phyloP scores from a whole-genome alignment of 2,329 filamentous ascomycete genomes.

The Trichoderma semiorbis region DNA sequence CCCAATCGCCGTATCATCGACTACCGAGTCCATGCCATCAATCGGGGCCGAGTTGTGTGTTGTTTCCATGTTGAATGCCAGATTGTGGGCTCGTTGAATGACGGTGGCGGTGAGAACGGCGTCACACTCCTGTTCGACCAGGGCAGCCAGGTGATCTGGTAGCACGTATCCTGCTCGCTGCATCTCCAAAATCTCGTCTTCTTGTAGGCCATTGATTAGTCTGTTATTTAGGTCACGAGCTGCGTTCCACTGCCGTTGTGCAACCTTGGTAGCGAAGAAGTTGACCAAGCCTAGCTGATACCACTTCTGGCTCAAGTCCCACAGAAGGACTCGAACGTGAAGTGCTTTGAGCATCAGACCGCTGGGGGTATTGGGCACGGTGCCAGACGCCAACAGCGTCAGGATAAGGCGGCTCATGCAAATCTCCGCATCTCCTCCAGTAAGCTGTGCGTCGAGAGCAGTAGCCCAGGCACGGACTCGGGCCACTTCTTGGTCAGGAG shows the following conservation, averaged over 20 bases:
- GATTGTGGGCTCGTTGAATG: slow-evolving; percentile 80
- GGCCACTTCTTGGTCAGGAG: slow-evolving; percentile 79
- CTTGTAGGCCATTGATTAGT: not conserved
- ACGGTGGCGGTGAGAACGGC: slow-evolving; percentile 75
- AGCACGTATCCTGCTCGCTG: slow-evolving; percentile 49
- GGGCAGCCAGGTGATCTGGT: slow-evolving; percentile 69
- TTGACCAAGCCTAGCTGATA: slow-evolving; percentile 64
- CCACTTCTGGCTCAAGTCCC: slow-evolving; percentile 66
- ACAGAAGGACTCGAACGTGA: slow-evolving; percentile 84
- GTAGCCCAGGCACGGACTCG: slow-evolving; percentile 91
- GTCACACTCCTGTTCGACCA: slow-evolving; percentile 78
- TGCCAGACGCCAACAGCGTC: slow-evolving; percentile 83
- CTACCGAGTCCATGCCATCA: slow-evolving; percentile 75
- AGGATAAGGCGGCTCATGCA: slow-evolving; percentile 82
- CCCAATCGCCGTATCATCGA: slow-evolving; percentile 79
- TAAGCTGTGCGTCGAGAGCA: slow-evolving; percentile 86
- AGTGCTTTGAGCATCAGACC: slow-evolving; percentile 89
- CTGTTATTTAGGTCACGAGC: slow-evolving; percentile 62
- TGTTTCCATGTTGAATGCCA: slow-evolving; percentile 81
- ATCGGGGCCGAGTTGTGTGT: slow-evolving; percentile 61
- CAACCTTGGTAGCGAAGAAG: slow-evolving; percentile 67
- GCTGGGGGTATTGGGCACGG: slow-evolving; percentile 76
- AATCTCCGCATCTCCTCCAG: slow-evolving; percentile 84
- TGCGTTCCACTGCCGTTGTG: slow-evolving; percentile 75
- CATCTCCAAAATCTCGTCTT: not conserved